Evolutionary conservation across 2,329 filamentous ascomycete species (phyloP), one percentile per base, ranked within the genome.

Genomic region (Phialocephala subalpina): DNA sequence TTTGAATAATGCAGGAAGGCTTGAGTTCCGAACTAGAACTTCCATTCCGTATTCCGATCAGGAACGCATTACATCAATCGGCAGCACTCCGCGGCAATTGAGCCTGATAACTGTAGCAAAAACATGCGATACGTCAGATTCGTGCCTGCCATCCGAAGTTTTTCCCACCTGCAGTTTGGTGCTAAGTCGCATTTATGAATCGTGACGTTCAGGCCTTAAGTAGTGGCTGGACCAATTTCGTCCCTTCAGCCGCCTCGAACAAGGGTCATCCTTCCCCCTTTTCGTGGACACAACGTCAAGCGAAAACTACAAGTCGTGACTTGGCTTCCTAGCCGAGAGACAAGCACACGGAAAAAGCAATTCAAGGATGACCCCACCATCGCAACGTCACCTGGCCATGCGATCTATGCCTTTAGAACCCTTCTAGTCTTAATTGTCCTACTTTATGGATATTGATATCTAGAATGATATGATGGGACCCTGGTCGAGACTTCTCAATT

Each of bases 351-450:
- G 18, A 49, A 49, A 49, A 49, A 22, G 45, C 18, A 49, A 22
- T 49, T 49, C 45, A 20, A 49, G 45, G 45, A 49, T 49, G 18
- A 49, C 45, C 45, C 45, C 45, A 12, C 45, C 45, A 22, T 25
- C 38, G 29, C 45, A 49, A 49, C 45, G 45, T 49, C 45, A 49
- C 9, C 45, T 49, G 18, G 45, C 20, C 38, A 42, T 12, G 38
- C 38, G 38, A 42, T 20, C 20, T 49, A 49, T 49, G 45, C 45
- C 9, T 49, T 49, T 25, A 22, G 45, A 49, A 22, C 45, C 45
- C 20, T 42, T 42, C 38, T 42, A 42, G 38, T 42, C 38, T 42
- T n/a, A n/a, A 42, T 42, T 42, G 29, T 33, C 29, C 29, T 33
- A 4, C 29, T 6, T n/a, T 42, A n/a, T 16, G 38, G 38, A 16